A percentile compares a stretch with the other conserved stretches of the same genome.
Evolutionary conservation across 352 stramenopile genomes (phyloP).

Genomic region (Thalassiosira hispida): DNA sequence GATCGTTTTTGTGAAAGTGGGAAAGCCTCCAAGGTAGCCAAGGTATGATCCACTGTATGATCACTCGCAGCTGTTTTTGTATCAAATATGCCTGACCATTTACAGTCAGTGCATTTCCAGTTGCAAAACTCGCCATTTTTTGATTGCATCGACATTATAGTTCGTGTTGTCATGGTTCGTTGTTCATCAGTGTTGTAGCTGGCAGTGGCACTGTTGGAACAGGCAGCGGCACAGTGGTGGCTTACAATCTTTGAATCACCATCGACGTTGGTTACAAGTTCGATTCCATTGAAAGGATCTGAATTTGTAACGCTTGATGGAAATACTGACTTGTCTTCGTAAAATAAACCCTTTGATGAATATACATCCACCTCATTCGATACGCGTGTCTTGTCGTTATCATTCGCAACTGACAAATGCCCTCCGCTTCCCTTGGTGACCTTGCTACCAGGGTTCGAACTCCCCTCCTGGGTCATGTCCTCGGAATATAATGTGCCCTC

Average conservation of each 20-base stretch:
- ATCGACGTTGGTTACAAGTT: not conserved
- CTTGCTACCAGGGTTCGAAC: not conserved
- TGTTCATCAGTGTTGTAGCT: not conserved
- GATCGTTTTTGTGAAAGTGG: not conserved
- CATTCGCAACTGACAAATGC: too few relatives aligned
- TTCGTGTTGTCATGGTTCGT: not conserved
- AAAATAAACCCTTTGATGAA: too few relatives aligned
- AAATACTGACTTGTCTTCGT: too few relatives aligned
- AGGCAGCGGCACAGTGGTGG: not conserved
- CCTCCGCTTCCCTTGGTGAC: not conserved
- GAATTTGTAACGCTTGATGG: too few relatives aligned
- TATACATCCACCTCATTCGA: too few relatives aligned
- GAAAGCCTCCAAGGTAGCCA: not conserved
- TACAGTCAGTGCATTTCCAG: not conserved
- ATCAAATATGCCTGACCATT: not conserved
- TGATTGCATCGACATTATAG: not conserved
- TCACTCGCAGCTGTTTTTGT: not conserved
- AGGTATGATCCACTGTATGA: not conserved
- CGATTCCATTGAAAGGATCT: too few relatives aligned
- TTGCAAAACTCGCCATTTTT: not conserved
- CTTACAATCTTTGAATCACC: not conserved
- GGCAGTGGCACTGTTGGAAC: not conserved
- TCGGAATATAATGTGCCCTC: not conserved
- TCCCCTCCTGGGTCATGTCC: not conserved
- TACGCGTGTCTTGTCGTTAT: too few relatives aligned